Conservation (phyloP, 768 basidiomycete species). For the Serendipita indica region DNA sequence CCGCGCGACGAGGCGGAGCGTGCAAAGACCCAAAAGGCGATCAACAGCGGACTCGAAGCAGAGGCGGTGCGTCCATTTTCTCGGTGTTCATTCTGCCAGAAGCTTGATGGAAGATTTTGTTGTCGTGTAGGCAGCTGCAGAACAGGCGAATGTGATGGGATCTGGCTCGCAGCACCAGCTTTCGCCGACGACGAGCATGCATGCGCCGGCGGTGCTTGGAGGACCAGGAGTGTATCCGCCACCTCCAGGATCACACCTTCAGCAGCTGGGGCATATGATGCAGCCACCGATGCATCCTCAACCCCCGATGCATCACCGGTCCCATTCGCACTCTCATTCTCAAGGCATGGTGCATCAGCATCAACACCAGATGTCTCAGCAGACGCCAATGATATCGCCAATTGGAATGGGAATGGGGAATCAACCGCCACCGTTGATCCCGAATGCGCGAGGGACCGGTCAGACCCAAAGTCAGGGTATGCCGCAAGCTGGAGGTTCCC, state of each 20-base stretch:
- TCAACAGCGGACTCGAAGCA: constrained; percentile 1
- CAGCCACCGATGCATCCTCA: background rate
- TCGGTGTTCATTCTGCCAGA: background rate
- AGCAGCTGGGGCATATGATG: background rate
- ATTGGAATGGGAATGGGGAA: too few relatives aligned
- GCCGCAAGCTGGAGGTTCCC: background rate
- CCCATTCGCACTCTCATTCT: constrained; percentile 1
- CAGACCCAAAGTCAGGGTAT: background rate
- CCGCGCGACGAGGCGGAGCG: constrained; percentile 53
- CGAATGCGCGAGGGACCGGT: background rate
- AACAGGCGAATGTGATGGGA: background rate
- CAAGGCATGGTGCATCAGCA: background rate
- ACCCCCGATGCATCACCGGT: background rate
- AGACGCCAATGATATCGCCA: too few relatives aligned
- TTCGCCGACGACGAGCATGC: background rate
- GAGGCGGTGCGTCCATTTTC: background rate
- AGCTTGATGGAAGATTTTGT: background rate
- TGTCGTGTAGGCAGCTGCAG: background rate
- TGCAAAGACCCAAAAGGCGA: background rate
- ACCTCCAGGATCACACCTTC: background rate
- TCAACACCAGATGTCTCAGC: too few relatives aligned
- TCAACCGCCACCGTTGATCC: constrained; percentile 5
- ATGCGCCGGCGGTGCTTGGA: too few relatives aligned
- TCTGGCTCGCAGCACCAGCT: background rate
- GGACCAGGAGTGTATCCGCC: background rate